phyloP scores from a whole-genome alignment of 371 early-diverging fungal species.

The Mortierella sp. region DNA sequence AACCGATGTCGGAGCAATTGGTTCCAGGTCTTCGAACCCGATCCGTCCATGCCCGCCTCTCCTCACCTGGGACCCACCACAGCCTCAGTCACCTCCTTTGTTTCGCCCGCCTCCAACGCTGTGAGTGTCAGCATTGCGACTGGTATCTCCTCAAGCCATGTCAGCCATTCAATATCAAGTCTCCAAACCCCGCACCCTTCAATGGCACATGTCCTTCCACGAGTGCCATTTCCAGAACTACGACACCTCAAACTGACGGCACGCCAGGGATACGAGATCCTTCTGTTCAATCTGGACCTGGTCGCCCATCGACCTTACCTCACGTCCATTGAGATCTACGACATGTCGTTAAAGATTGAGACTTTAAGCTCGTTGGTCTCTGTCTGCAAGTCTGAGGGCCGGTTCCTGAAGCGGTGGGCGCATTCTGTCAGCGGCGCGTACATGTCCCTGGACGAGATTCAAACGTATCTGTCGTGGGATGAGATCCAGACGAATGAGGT shows the following conservation, averaged over 20 bases:
- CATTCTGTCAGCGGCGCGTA: not conserved
- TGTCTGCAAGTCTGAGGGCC: constrained; percentile 17
- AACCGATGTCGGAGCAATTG: constrained; percentile 38
- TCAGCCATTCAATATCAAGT: constrained; percentile 15
- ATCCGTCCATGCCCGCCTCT: constrained; percentile 19
- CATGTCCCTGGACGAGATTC: constrained; percentile 8
- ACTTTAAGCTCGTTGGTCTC: constrained; percentile 21
- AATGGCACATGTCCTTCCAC: not conserved
- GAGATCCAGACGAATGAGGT: constrained; percentile 24
- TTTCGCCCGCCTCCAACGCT: not conserved
- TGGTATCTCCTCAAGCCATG: not conserved
- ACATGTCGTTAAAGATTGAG: constrained; percentile 31
- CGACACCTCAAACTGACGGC: constrained; percentile 33
- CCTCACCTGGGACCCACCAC: constrained; percentile 12
- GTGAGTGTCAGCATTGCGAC: not conserved
- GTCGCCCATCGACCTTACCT: constrained; percentile 21
- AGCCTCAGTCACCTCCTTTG: constrained; percentile 2
- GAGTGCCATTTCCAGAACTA: constrained; percentile 24
- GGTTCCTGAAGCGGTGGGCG: constrained; percentile 23
- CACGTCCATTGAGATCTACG: constrained; percentile 27
- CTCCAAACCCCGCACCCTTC: not conserved
- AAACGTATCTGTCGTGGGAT: not conserved
- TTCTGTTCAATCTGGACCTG: constrained; percentile 28
- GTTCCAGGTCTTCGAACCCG: constrained; percentile 43
- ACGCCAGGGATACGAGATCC: constrained; percentile 28